Base-by-base conservation (phyloP, 1,284 basidiomycete species). In the Leucoagaricus sp. region DNA sequence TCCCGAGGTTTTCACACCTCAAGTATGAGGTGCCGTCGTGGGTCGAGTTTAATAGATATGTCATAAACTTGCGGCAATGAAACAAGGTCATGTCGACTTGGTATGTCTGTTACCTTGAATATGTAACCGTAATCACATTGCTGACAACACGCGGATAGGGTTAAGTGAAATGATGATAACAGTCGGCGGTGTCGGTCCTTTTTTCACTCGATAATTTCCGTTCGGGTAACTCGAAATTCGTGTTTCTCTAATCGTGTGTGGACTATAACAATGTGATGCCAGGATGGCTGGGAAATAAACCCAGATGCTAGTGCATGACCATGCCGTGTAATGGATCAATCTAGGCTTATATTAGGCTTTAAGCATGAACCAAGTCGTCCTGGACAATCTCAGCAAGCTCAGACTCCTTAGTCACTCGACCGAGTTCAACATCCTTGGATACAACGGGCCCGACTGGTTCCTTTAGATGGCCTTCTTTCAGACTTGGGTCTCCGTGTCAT, bases 1-100 rank as follows among this genome's bases (percentile, higher is more conserved):
- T 25, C 12, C 58, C 58, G 4, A 44, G 31, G 15, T 60, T 63
- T 17, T 60, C 59, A 23, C 52, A 55, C 31, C 28, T 54, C 17
- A 54, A 55, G 21, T 50, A 57, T 17, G 57, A 63, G 33, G 25
- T 58, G 21, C 49, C 57, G 10, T 41, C 58, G 2, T 60, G 60
- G 60, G 49, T 61, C 6, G 62, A 60, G 33, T 33, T 19, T 25
- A 57, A 48, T 2, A 55, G 62, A 12, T 61, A 40, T 25, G 33
- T 54, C 3, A 21, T 61, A 7, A 55, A 57, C 28, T 46, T 60
- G 31, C 58, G 52, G 36, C 53, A 55, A 61, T 48, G 56, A 54
- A 15, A 21, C 25, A 4, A n/a, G 19, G 12, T 34, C 31, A 33
- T 12, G 31, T 33, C 31, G 12, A 33, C 7, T 6, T 12, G 7